Conservation (phyloP, 2,329 filamentous ascomycete genomes). For the Rachicladosporium sp. region DNA sequence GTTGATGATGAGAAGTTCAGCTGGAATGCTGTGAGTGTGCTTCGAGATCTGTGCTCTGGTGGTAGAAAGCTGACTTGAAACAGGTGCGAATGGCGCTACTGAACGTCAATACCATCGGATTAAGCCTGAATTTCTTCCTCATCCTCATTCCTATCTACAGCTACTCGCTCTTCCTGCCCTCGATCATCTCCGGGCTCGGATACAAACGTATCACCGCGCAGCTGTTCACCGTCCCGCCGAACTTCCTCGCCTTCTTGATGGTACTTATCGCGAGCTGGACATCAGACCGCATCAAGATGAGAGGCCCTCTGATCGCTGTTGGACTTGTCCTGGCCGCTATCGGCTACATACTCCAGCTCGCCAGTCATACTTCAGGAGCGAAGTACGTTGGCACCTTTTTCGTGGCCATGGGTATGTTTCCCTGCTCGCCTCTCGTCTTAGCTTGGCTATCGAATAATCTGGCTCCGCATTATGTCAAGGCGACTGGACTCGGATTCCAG, state of each 20-base stretch:
- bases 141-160: conserved; percentile 28
- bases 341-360: conserved; percentile 29
- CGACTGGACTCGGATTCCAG: conserved; percentile 30
- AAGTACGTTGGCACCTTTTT: conserved; percentile 31
- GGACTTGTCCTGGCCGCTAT: conserved; percentile 20
- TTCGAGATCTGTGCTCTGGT: background rate
- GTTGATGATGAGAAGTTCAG: conserved; percentile 23
- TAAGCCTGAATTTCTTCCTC: conserved; percentile 23
- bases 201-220: conserved; percentile 29
- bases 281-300: conserved; percentile 21
- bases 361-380: conserved; percentile 18
- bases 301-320: conserved; percentile 22
- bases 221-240: conserved; percentile 28
- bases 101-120: conserved; percentile 23
- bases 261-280: conserved; percentile 16
- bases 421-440: conserved; percentile 21
- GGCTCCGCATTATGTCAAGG: conserved; percentile 32
- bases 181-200: conserved; percentile 32
- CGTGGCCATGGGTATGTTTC: conserved; percentile 21
- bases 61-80: conserved; percentile 1
- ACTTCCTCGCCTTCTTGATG: conserved; percentile 21
- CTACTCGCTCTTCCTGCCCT: conserved; percentile 35
- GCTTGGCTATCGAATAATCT: conserved; percentile 34
- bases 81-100: conserved; percentile 20
- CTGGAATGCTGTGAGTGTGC: conserved; percentile 19